phyloP scores from a whole-genome alignment of 2,329 filamentous ascomycete species.

The Hortaea werneckii region DNA sequence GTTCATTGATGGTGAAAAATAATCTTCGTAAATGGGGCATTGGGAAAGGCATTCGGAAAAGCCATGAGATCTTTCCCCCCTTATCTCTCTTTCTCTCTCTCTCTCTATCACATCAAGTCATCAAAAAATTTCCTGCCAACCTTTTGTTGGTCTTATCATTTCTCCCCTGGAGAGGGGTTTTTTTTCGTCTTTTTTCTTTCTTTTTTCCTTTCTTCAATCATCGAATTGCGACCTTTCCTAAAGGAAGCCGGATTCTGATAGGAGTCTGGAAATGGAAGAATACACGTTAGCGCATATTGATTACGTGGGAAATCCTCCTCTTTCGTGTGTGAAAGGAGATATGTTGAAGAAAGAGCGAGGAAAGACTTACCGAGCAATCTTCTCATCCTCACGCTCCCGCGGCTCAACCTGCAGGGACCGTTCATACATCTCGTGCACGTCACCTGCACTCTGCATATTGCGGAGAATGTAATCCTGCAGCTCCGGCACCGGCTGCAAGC shows the following conservation, averaged over 20 bases:
- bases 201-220: not conserved
- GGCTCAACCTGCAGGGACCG: conserved; percentile 90
- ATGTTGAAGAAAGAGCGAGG: not conserved
- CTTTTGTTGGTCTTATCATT: no score
- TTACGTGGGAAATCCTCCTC: not conserved
- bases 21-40: no score
- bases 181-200: no score
- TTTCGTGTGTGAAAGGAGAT: not conserved
- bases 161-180: no score
- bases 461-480: conserved; percentile 93
- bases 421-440: conserved; percentile 99
- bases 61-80: no score
- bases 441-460: conserved; percentile 90
- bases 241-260: conserved; percentile 47
- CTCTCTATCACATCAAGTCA: no score
- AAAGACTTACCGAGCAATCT: conserved; percentile 80
- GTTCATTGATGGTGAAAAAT: no score
- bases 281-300: not conserved
- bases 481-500: conserved; percentile 77
- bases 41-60: no score
- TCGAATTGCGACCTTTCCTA: conserved; percentile 16
- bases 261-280: conserved; percentile 29
- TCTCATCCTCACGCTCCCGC: conserved; percentile 93
- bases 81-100: no score
- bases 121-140: no score